Percentiles rank a stretch among this genome's conserved stretches.
Evolutionary conservation across 805 yeast genomes (phyloP).

Genomic region (Wickerhamiella sorbophila): DNA sequence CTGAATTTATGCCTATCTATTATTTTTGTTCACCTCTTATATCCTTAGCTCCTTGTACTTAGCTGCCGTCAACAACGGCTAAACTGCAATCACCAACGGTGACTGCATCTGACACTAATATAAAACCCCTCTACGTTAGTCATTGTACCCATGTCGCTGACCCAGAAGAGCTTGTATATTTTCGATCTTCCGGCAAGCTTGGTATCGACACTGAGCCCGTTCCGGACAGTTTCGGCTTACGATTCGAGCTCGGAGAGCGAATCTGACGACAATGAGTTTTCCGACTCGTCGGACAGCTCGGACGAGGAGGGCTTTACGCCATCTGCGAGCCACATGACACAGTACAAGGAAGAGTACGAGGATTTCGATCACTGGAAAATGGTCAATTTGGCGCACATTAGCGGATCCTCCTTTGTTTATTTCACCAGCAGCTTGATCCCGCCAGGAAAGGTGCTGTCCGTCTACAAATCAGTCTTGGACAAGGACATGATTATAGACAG

Average conservation of each 20-base stretch:
- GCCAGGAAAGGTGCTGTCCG: slow-evolving; percentile 40
- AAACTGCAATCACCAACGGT: no score
- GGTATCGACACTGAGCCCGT: slow-evolving; percentile 19
- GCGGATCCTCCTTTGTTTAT: slow-evolving; percentile 49
- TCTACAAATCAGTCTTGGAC: slow-evolving; percentile 50
- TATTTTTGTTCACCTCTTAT: not conserved
- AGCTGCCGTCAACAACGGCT: no score
- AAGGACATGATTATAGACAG: slow-evolving; percentile 26
- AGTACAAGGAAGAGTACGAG: slow-evolving; percentile 12
- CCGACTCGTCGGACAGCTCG: slow-evolving; percentile 13
- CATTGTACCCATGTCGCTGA: not conserved
- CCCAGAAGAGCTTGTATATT: slow-evolving; percentile 10
- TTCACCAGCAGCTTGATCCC: slow-evolving; percentile 39
- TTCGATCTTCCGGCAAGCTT: slow-evolving; percentile 13
- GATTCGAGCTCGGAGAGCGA: slow-evolving; percentile 20
- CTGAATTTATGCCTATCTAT: not conserved
- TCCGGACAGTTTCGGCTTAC: slow-evolving; percentile 16
- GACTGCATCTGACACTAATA: no score
- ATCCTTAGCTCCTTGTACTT: no score
- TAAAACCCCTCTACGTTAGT: not conserved
- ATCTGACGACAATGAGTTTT: slow-evolving; percentile 14
- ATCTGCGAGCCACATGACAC: slow-evolving; percentile 38
- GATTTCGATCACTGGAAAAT: slow-evolving; percentile 13
- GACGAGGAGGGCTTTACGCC: not conserved
- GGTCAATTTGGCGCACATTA: slow-evolving; percentile 17